Base-by-base conservation (phyloP, 2,329 filamentous ascomycete genomes). In the Penicillium freii region DNA sequence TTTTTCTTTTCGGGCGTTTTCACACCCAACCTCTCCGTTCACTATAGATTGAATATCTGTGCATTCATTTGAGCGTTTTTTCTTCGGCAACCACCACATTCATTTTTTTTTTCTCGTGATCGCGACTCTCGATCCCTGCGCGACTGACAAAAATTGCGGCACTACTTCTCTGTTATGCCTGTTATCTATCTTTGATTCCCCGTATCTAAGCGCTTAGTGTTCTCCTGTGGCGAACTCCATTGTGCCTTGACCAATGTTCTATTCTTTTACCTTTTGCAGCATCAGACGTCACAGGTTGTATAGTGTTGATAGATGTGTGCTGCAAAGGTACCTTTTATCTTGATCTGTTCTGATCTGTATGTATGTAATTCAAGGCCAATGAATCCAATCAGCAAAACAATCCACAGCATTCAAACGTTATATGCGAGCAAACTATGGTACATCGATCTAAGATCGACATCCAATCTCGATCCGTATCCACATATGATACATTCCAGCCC, bases 281-380 rank as follows among this genome's bases (percentile, higher is more conserved):
- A 51, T 43, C 44, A 33, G 39, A 49, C 21, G 38, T 49, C 46
- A 43, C 23, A 54, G 31, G 33, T 23, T 56, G 49, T 53, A 56
- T 34, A 53, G 51, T 54, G 51, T 54, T 40, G 44, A 31, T 47
- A 47, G 25, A 31, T 17, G 33, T 27, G 13, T 46, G 50, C 49
- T 53, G 54, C 54, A 34, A 52, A 36, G 29, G 54, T 36, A 36
- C 23, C 31, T 58, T 56, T 53, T 59, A 48, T 43, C 13, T 54
- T 44, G 55, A 38, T 45, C 25, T 13, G 23, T 46, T 51, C 51
- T 56, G 59, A 61, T 54, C 60, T 50, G 29, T 67, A 69, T 64
- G 54, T 66, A 68, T 67, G 66, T 68, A 69, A 66, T 69, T 51
- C 23, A 38, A 46, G 57, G 57, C 60, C 62, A 59, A 67, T 53